Base-by-base conservation (phyloP, 1,284 basidiomycete species). In the Irpex sp. region DNA sequence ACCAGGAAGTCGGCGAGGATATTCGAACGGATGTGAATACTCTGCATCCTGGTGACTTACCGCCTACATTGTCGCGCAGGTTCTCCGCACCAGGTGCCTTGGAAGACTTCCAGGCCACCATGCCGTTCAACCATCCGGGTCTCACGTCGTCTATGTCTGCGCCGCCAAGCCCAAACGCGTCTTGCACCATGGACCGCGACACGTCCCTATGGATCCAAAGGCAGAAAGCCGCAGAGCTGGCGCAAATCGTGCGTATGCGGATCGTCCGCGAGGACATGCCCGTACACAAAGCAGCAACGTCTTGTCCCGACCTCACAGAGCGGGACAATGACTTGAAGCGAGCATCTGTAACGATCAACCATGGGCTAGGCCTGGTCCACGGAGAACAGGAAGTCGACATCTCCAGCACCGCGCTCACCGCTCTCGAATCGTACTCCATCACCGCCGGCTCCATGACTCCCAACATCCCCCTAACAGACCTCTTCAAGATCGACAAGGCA, bases 191-290 rank as follows among this genome's bases (percentile, higher is more conserved):
- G 36, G 57, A 57, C 7, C 36, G 61, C 17, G 63, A 68, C 19
- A n/a, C 47, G n/a, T 58, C 65, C 3, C 36, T 61, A 5, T 56
- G 49, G 17, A 39, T 66, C 56, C 63, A 66, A 46, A 58, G 65
- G 11, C 66, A 68, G 60, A 62, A 61, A 26, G 47, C 63, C 11
- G 61, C 63, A 15, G 66, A 68, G 43, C 61, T 68, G 2, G 66
- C 63, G 6, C 66, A 68, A 50, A 68, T 66, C 5, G 54, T 59
- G 43, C 65, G 66, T 4, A 68, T 68, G 66, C 56, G 57, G 47
- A 62, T 64, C 51, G 43, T 66, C 13, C 59, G 49, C 2, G 63
- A 65, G 19, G 58, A 60, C 11, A 58, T 62, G 15, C 37, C 61
- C 6, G 55, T 26, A 6, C 31, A 51, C 19, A 19, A 43, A 9